Base-by-base conservation (phyloP, 1,139 yeast species). In the Cylindricascospora bacillispora region DNA sequence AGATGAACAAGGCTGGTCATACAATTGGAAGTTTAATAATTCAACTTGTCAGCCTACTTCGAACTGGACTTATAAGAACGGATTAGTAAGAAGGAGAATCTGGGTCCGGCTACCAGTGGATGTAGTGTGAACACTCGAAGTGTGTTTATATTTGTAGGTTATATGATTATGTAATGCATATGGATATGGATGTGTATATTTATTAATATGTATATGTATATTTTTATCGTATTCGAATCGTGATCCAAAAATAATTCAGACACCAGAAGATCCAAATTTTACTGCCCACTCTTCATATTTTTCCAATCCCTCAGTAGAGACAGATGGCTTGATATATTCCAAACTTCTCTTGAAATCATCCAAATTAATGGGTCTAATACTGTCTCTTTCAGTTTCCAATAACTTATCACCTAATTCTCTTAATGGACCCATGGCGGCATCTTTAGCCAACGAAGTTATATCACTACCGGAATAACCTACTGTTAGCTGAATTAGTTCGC, bases 401-500 rank as follows among this genome's bases (percentile, higher is more conserved):
- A 92, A 64, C 33, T 81, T 75, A 39, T 89, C 97, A 3, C 98
- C 98, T 20, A 89, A 63, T 19, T 86, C 77, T 41, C 98, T 64
- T 33, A 92, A 60, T 1, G 98, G 98, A 0, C 97, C 95, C 95
- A 89, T 86, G 2, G 98, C 98, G 2, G 95, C 93, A 55, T 89
- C 98, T 54, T 89, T 89, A 2, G 97, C 95, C 41, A 89, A 60
- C 0, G 97, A 94, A 1, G 97, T 89, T 33, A 89, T 71, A 56
- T 89, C 98, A 43, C 93, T 77, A 3, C 98, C 98, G 29, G 94
- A 77, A 54, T 78, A 85, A 2, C 93, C 93, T 29, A 73, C 78
- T 2, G 85, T 85, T 44, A 71, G 57, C 10, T 60, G 61, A 25
- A 82, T 67, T 18, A 89, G 62, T 32, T 61, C 62, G 3, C 63